Percentiles rank a stretch among this genome's conserved stretches.
These are phyloP conservation scores for Cryptosporidium baileyi DNA, from an alignment of 169 alveolate species.

Conservation along the genomic window DNA sequence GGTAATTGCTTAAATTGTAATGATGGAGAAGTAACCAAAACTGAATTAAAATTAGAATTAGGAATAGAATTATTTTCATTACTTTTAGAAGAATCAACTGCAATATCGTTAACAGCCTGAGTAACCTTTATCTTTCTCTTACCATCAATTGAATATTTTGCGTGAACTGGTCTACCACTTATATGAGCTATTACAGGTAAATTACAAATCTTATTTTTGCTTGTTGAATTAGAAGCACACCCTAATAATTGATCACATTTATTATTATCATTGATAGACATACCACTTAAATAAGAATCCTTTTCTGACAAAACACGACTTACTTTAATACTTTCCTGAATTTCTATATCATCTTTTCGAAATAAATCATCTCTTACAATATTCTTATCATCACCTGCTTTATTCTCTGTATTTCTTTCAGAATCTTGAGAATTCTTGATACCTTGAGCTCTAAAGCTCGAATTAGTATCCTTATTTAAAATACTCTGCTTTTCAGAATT, in stretches of 20 bases:
- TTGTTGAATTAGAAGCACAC: no score
- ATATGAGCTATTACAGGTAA: constrained; percentile 40
- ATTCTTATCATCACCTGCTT: no score
- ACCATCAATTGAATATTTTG: constrained; percentile 7
- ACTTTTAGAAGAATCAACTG: not conserved
- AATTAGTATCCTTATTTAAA: not conserved
- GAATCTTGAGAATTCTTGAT: no score
- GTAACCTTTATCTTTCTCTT: constrained; percentile 10
- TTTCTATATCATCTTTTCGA: no score
- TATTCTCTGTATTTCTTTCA: no score
- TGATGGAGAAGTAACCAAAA: constrained; percentile 13
- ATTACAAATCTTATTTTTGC: not conserved
- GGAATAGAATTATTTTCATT: not conserved
- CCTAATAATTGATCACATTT: no score
- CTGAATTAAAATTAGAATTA: not conserved
- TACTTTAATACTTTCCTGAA: no score
- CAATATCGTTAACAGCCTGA: not conserved
- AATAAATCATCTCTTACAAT: not conserved
- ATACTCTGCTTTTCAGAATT: not conserved
- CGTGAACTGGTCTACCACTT: constrained; percentile 63
- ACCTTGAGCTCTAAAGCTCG: not conserved
- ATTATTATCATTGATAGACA: no score
- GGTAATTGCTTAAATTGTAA: constrained; percentile 8
- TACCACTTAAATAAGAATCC: not conserved
- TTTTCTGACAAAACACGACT: not conserved